Percentiles rank a stretch among this genome's conserved stretches.
Evolutionary conservation across 1,284 basidiomycete species (phyloP).

Genomic region (Ustilago bromivora): DNA sequence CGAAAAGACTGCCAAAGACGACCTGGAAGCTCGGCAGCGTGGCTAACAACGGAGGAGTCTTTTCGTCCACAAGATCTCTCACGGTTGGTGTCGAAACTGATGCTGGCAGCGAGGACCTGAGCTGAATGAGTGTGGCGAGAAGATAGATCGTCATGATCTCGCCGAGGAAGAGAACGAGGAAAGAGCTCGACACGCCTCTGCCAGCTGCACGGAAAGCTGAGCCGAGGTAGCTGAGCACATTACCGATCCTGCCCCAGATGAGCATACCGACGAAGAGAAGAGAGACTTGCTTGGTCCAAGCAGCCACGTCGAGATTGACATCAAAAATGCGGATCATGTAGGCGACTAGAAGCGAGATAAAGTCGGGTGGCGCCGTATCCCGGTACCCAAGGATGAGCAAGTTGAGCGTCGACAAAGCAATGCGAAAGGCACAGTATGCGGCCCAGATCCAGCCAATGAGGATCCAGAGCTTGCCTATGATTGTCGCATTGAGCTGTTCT

Average conservation of each 20-base stretch:
- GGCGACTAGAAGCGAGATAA: constrained; percentile 67
- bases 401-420: constrained; percentile 49
- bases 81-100: constrained; percentile 13
- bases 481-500: constrained; percentile 65
- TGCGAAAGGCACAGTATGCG: constrained; percentile 69
- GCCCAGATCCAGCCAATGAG: constrained; percentile 69
- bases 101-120: constrained; percentile 65
- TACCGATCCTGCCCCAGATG: constrained; percentile 70
- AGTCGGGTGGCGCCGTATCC: constrained; percentile 66
- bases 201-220: constrained; percentile 69
- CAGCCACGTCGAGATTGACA: constrained; percentile 69
- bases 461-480: constrained; percentile 66
- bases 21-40: constrained; percentile 71
- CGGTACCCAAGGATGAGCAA: constrained; percentile 48
- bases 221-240: constrained; percentile 69
- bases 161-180: constrained; percentile 71
- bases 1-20: constrained; percentile 70
- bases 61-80: neutral
- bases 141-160: constrained; percentile 71
- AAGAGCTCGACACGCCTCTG: constrained; percentile 69
- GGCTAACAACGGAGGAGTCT: constrained; percentile 62
- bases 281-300: constrained; percentile 70
- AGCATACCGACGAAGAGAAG: constrained; percentile 70
- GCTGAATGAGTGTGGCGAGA: constrained; percentile 71
- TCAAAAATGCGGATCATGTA: constrained; percentile 66